Percentiles rank a stretch among this genome's conserved stretches.
Evolutionary conservation across 208 protist species (phyloP).

Genomic region (Crithidia sp.): DNA sequence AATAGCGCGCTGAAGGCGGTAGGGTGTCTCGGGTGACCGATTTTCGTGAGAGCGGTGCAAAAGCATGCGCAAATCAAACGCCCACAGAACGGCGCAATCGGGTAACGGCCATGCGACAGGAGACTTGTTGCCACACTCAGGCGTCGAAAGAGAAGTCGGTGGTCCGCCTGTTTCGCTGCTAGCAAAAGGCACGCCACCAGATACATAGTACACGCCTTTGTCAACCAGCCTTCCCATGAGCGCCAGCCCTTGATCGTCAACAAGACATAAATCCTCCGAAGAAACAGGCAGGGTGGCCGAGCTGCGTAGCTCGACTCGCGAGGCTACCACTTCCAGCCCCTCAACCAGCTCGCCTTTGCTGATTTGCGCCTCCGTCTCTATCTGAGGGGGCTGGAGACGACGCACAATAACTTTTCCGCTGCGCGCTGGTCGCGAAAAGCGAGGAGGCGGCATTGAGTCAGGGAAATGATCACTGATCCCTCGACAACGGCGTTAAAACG

Average conservation of each 20-base stretch:
- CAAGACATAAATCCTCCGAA: conserved; percentile 31
- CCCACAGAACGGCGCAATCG: conserved; percentile 66
- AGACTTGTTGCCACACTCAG: no score
- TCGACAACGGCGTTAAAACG: no score
- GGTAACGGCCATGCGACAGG: conserved; percentile 14
- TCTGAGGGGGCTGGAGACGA: conserved; percentile 46
- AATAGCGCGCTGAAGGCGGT: conserved; percentile 66
- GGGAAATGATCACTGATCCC: not conserved
- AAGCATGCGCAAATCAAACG: conserved; percentile 72
- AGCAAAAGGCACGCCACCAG: conserved; percentile 36
- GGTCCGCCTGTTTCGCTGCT: not conserved
- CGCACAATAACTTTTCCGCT: conserved; percentile 61
- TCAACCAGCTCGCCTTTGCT: conserved; percentile 62
- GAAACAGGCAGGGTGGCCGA: not conserved
- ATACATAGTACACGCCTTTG: conserved; percentile 61
- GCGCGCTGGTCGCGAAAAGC: conserved; percentile 40
- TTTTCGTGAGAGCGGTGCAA: conserved; percentile 55
- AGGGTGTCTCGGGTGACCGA: conserved; percentile 70
- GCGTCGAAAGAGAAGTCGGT: not conserved
- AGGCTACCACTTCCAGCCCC: conserved; percentile 42
- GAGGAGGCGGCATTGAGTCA: conserved; percentile 19
- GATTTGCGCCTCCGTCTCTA: conserved; percentile 57
- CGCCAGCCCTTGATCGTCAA: conserved; percentile 63
- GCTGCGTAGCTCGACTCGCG: conserved; percentile 44
- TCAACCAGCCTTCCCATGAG: conserved; percentile 60